Evolutionary conservation across 2,329 filamentous ascomycete species (phyloP).

Genomic region (Xylariaceae sp.): DNA sequence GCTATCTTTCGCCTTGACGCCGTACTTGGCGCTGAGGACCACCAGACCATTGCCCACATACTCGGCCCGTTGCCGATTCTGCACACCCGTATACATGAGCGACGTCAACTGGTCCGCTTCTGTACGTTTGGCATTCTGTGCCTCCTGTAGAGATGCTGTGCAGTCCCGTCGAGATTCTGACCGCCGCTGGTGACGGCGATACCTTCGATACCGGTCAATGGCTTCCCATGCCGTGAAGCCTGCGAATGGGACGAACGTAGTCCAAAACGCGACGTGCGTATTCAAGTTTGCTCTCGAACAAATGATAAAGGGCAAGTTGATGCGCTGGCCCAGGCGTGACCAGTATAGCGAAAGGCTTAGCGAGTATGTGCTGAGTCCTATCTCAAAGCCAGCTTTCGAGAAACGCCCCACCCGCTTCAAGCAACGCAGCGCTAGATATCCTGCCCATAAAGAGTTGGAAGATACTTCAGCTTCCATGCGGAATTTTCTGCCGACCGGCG

Average conservation of each 20-base stretch:
- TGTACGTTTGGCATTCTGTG: slow-evolving; percentile 31
- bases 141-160: not conserved
- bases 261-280: slow-evolving; percentile 33
- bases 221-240: slow-evolving; percentile 35
- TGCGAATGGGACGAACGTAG: slow-evolving; percentile 34
- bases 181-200: slow-evolving; percentile 2
- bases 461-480: slow-evolving; percentile 41
- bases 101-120: slow-evolving; percentile 42
- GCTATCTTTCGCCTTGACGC: slow-evolving; percentile 28
- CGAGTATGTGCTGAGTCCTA: slow-evolving; percentile 36
- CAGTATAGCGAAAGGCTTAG: slow-evolving; percentile 44
- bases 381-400: slow-evolving; percentile 40
- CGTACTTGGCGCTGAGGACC: slow-evolving; percentile 46
- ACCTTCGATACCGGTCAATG: slow-evolving; percentile 14
- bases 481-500: slow-evolving; percentile 14
- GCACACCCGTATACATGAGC: slow-evolving; percentile 37
- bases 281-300: slow-evolving; percentile 25
- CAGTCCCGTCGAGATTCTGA: slow-evolving; percentile 8
- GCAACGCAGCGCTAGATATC: slow-evolving; percentile 39
- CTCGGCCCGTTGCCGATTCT: slow-evolving; percentile 32
- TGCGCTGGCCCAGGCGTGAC: slow-evolving; percentile 40
- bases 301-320: slow-evolving; percentile 40
- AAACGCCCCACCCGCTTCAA: slow-evolving; percentile 37
- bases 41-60: slow-evolving; percentile 38
- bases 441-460: slow-evolving; percentile 30